Percentiles rank a stretch among this genome's conserved stretches.
Evolutionary conservation across 352 stramenopile genomes (phyloP).

Genomic region (Pythium myriotylum): DNA sequence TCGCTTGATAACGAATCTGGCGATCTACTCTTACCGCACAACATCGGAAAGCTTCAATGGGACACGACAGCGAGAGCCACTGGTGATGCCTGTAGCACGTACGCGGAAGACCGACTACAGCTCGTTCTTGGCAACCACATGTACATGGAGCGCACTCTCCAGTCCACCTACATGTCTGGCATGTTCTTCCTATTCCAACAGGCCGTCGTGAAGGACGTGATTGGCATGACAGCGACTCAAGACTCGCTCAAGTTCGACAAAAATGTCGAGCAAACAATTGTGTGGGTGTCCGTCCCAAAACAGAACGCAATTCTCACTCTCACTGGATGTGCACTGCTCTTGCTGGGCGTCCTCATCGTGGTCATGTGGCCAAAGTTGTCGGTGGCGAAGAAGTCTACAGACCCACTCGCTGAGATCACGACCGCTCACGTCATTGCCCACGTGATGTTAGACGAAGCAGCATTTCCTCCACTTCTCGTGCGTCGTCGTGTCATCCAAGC

Average conservation of each 20-base stretch:
- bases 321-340: constrained; percentile 4
- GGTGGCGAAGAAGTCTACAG: not conserved
- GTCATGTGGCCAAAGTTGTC: not conserved
- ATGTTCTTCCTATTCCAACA: constrained; percentile 2
- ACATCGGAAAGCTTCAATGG: constrained; percentile 10
- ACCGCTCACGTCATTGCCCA: constrained; percentile 12
- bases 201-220: not conserved
- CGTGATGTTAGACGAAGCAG: constrained; percentile 8
- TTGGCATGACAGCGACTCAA: not conserved
- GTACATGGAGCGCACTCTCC: constrained; percentile 19
- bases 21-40: constrained; percentile 17
- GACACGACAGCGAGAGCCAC: not conserved
- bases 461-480: constrained; percentile 6
- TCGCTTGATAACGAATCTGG: not conserved
- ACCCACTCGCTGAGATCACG: constrained; percentile 6
- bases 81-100: not conserved
- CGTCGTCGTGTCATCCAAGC: constrained; percentile 7
- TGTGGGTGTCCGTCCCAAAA: constrained; percentile 11
- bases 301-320: constrained; percentile 15
- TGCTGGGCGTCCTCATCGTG: constrained; percentile 1
- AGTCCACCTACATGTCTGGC: constrained; percentile 5
- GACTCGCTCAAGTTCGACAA: constrained; percentile 1
- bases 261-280: constrained; percentile 12
- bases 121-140: constrained; percentile 17
- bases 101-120: constrained; percentile 8